Base-by-base conservation (phyloP, 176 grass and related monocot species). In the Zoysia japonica region DNA sequence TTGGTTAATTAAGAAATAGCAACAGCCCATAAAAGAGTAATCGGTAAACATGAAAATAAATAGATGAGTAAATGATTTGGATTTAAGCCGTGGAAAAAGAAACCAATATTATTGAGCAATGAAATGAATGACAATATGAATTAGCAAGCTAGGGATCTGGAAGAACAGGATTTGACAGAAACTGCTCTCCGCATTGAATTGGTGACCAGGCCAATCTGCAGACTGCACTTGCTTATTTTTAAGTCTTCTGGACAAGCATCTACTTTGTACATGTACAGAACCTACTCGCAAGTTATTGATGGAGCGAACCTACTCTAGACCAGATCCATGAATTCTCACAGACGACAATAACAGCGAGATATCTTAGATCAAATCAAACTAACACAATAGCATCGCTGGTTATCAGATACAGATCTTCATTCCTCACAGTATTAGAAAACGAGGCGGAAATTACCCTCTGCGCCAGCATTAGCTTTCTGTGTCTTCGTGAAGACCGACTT, bases 401-500 rank as follows among this genome's bases (percentile, higher is more conserved):
- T 13, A 88, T 43, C 77, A 41, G 9, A 65, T 6, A n/a, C 3
- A 84, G n/a, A 56, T 42, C 19, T 13, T 17, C 42, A 9, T 20
- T 1, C 6, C 1, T 42, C 38, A 2, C 53, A n/a, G 7, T 19
- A 53, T 17, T 19, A 47, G 28, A 71, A 42, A 4, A 35, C 4
- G 6, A 28, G 55, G 54, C 20, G 10, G 1, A 42, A 44, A 57
- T 85, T 71, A 89, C 87, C 83, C 78, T 96, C 93, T 48, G 66
- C 45, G 44, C 90, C 85, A 38, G 88, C 83, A 80, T 82, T 96
- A 17, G 87, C 79, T 88, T 96, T 96, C 82, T 92, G 76, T 47
- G 93, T 93, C 77, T 93, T 93, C 7, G 86, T 83, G 19, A 96
- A 96, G n/a, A 96, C 88, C 67, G 93, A 92, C 68, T 93, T 96